Evolutionary conservation across 2,329 filamentous ascomycete genomes (phyloP).

Genomic region (Sarocladium brachiariae): DNA sequence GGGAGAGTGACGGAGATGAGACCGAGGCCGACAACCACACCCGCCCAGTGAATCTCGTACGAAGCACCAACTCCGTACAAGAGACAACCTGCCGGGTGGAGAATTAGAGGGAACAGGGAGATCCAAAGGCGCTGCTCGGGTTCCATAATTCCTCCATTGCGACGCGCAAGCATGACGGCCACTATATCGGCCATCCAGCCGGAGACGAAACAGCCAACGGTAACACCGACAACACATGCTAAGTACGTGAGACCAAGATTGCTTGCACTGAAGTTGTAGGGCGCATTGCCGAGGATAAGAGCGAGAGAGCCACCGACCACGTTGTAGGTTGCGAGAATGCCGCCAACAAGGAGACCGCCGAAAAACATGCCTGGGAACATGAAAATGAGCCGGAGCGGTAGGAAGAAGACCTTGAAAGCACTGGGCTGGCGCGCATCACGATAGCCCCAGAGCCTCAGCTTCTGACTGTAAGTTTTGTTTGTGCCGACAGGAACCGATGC

Average conservation of each 20-base stretch:
- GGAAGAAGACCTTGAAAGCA: constrained; percentile 16
- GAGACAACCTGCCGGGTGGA: constrained; percentile 18
- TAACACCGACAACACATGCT: constrained; percentile 16
- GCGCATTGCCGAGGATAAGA: constrained; percentile 16
- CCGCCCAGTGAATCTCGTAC: constrained; percentile 18
- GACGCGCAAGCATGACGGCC: constrained; percentile 15
- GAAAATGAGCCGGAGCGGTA: constrained; percentile 12
- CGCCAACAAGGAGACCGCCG: constrained; percentile 17
- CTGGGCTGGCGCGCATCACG: constrained; percentile 15
- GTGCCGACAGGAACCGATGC: neutral
- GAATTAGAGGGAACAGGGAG: constrained; percentile 15
- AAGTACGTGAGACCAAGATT: constrained; percentile 17
- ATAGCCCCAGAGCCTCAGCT: constrained; percentile 17
- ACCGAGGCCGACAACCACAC: constrained; percentile 17
- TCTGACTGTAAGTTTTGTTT: constrained; percentile 13
- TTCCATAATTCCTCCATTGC: constrained; percentile 19
- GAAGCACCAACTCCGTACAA: constrained; percentile 19
- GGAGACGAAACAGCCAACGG: constrained; percentile 17
- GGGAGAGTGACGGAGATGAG: constrained; percentile 18
- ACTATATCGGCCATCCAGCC: constrained; percentile 18
- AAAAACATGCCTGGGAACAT: constrained; percentile 18
- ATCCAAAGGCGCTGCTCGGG: constrained; percentile 21
- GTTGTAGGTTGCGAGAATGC: constrained; percentile 19
- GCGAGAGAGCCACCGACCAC: constrained; percentile 17
- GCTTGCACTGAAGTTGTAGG: constrained; percentile 19